Percentiles rank a stretch among this genome's conserved stretches.
phyloP scores from a whole-genome alignment of 768 basidiomycete genomes.

The Neoboletus subvelutipes region DNA sequence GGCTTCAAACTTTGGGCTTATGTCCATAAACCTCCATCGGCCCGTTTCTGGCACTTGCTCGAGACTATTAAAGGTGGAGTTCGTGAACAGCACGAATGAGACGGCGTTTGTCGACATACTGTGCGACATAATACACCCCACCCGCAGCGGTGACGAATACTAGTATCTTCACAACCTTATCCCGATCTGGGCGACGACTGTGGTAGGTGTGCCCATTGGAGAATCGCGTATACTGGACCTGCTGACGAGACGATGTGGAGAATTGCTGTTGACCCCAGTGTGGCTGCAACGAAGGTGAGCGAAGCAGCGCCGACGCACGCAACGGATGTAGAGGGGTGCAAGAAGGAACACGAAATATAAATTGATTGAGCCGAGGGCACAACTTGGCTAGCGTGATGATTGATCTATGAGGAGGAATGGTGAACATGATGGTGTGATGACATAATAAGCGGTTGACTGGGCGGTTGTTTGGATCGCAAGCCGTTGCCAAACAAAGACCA shows the following conservation, averaged over 20 bases:
- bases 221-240: conserved; percentile 31
- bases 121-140: conserved; percentile 29
- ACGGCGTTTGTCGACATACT: conserved; percentile 19
- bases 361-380: neutral
- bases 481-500: conserved; percentile 13
- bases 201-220: conserved; percentile 10
- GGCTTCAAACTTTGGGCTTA: conserved; percentile 56
- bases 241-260: conserved; percentile 19
- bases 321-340: neutral
- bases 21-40: conserved; percentile 86
- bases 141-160: conserved; percentile 22
- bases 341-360: neutral
- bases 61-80: conserved; percentile 45
- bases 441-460: neutral
- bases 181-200: conserved; percentile 6
- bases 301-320: neutral
- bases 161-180: conserved; percentile 13
- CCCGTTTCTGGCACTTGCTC: conserved; percentile 88
- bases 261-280: conserved; percentile 14
- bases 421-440: conserved; percentile 10
- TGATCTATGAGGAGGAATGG: neutral
- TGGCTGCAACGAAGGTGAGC: neutral
- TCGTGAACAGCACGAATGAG: neutral
- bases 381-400: conserved; percentile 3
- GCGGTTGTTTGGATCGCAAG: conserved; percentile 12